Evolutionary conservation across 2,329 filamentous ascomycete species (phyloP).

Genomic region (Emericellopsis cladophorae): DNA sequence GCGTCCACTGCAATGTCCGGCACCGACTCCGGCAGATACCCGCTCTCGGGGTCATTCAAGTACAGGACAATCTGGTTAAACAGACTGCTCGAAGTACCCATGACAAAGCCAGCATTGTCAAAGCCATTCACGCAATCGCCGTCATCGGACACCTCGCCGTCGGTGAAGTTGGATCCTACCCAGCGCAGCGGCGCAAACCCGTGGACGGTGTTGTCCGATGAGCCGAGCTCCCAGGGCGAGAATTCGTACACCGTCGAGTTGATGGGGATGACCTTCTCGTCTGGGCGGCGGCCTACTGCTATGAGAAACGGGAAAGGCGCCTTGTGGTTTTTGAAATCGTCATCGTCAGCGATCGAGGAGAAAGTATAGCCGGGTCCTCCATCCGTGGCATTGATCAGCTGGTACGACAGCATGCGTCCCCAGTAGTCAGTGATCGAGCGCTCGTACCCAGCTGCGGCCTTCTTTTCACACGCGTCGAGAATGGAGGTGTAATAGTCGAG

Average conservation of each 20-base stretch:
- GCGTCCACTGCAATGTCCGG: constrained; percentile 27
- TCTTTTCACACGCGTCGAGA: constrained; percentile 19
- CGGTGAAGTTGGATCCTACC: constrained; percentile 43
- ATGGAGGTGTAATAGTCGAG: constrained; percentile 25
- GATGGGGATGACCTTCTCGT: constrained; percentile 26
- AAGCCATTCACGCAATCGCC: constrained; percentile 47
- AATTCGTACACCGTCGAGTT: constrained; percentile 55
- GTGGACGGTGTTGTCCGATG: constrained; percentile 44
- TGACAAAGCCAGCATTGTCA: constrained; percentile 67
- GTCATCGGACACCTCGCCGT: constrained; percentile 31
- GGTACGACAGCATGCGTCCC: constrained; percentile 76
- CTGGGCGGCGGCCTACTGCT: constrained; percentile 32
- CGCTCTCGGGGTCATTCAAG: constrained; percentile 36
- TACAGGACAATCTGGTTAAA: constrained; percentile 66
- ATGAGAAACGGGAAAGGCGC: constrained; percentile 37
- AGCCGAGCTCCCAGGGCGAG: constrained; percentile 53
- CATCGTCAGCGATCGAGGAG: constrained; percentile 48
- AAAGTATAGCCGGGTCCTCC: constrained; percentile 72
- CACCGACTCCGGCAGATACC: constrained; percentile 36
- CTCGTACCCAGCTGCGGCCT: constrained; percentile 27
- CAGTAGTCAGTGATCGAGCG: constrained; percentile 79
- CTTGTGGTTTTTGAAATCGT: constrained; percentile 25
- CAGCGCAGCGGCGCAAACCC: constrained; percentile 49
- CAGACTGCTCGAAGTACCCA: constrained; percentile 70
- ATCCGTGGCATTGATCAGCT: constrained; percentile 63